Conservation (phyloP, 139 green algal species). For the Coelastrella sp. region DNA sequence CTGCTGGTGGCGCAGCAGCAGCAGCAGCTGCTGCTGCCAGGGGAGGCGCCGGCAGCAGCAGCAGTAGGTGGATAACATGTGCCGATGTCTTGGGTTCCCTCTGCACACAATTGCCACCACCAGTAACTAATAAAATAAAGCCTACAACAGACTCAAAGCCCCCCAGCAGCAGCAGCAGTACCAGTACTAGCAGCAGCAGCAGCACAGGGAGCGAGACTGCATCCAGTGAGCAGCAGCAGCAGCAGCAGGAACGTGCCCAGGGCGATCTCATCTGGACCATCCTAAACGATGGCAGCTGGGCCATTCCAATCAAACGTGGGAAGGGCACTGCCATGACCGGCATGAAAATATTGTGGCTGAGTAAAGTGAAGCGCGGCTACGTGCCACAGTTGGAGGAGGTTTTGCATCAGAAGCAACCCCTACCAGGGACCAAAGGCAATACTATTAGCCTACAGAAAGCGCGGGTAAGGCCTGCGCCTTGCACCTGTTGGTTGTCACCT, state of each 20-base stretch:
- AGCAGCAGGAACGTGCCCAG: neutral
- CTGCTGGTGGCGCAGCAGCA: neutral
- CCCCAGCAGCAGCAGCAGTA: slow-evolving; percentile 32
- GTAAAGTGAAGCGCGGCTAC: neutral
- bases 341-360: slow-evolving; percentile 9
- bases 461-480: neutral
- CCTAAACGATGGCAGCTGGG: slow-evolving; percentile 32
- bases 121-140: no score
- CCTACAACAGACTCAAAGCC: slow-evolving; percentile 3
- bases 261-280: slow-evolving; percentile 35
- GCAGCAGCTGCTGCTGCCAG: no score
- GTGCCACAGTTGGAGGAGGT: slow-evolving; percentile 24
- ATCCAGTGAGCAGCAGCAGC: slow-evolving; percentile 13
- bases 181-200: neutral
- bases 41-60: neutral
- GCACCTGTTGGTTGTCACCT: no score
- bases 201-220: neutral
- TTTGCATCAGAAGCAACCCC: neutral
- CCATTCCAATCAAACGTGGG: slow-evolving; percentile 35
- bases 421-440: slow-evolving; percentile 26
- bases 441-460: slow-evolving; percentile 19
- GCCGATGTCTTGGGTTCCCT: neutral
- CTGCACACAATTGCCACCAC: neutral
- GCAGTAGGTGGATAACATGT: neutral
- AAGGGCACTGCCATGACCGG: neutral